Evolutionary conservation across 2,329 filamentous ascomycete genomes (phyloP).

Genomic region (Didymella lethalis): DNA sequence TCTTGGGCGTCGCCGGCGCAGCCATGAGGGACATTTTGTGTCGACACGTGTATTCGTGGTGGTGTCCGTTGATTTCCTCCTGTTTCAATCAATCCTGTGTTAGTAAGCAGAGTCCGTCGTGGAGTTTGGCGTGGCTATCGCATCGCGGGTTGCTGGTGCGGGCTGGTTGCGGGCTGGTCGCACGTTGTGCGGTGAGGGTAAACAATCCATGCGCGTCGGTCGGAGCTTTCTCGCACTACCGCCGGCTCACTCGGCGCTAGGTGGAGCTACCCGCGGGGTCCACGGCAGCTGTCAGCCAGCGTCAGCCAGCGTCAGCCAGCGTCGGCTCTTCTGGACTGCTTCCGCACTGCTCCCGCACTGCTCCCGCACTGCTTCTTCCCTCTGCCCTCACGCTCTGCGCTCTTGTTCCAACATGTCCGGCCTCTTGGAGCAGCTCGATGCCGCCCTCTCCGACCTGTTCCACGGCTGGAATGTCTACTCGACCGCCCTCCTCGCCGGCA

Average conservation of each 20-base stretch:
- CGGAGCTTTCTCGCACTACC: constrained; percentile 6
- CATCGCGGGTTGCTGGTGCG: neutral
- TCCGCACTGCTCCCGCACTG: neutral
- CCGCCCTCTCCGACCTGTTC: constrained; percentile 71
- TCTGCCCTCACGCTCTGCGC: neutral
- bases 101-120: constrained; percentile 7
- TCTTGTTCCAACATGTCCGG: constrained; percentile 46
- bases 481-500: constrained; percentile 71
- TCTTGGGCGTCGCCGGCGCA: constrained; percentile 33
- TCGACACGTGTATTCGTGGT: neutral
- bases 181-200: constrained; percentile 4
- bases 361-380: neutral
- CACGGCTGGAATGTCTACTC: constrained; percentile 85
- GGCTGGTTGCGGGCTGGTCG: constrained; percentile 1
- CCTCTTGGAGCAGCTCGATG: constrained; percentile 73
- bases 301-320: no score
- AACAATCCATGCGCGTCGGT: constrained; percentile 18
- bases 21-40: constrained; percentile 23
- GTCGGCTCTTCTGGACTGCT: no score
- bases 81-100: neutral
- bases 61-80: no score
- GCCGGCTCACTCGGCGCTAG: neutral
- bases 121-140: neutral
- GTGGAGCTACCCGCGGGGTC: neutral
- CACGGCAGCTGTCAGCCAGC: constrained; percentile 6